Evolutionary conservation across 352 stramenopile genomes (phyloP).

Genomic region (Phytophthora cactorum): DNA sequence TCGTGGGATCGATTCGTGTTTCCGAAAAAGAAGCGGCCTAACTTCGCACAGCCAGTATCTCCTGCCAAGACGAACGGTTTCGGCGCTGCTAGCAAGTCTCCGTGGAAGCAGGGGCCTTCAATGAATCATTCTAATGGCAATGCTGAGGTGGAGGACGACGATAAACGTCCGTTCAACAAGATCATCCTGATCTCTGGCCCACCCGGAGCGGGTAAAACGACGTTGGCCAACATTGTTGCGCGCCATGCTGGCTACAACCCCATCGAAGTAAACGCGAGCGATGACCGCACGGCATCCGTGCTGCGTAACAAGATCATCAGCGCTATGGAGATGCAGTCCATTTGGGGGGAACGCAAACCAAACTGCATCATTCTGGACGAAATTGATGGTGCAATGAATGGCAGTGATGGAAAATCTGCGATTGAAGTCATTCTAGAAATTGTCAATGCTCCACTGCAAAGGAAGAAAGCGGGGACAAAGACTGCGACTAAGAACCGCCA

Average conservation of each 20-base stretch:
- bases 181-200: slow-evolving; percentile 97
- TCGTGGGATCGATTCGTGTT: slow-evolving; percentile 97
- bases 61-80: slow-evolving; percentile 14
- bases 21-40: slow-evolving; percentile 55
- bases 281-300: slow-evolving; percentile 94
- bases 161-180: slow-evolving; percentile 71
- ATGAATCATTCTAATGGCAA: slow-evolving; percentile 15
- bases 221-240: slow-evolving; percentile 96
- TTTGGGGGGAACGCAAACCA: slow-evolving; percentile 88
- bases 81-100: slow-evolving; percentile 12
- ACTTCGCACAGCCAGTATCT: slow-evolving; percentile 17
- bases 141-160: slow-evolving; percentile 43
- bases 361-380: slow-evolving; percentile 99
- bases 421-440: slow-evolving; percentile 95
- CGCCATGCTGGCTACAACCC: slow-evolving; percentile 96
- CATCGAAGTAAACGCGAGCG: slow-evolving; percentile 98
- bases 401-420: slow-evolving; percentile 81
- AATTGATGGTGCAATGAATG: slow-evolving; percentile 95
- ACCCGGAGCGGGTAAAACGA: slow-evolving; percentile 96
- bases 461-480: slow-evolving; percentile 50
- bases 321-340: slow-evolving; percentile 93
- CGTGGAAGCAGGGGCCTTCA: slow-evolving; percentile 14
- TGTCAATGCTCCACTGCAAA: slow-evolving; percentile 81
- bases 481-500: slow-evolving; percentile 51
- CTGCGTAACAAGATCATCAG: slow-evolving; percentile 93